Evolutionary conservation across 2,329 filamentous ascomycete species (phyloP).

Genomic region (Aureobasidium namibiae): DNA sequence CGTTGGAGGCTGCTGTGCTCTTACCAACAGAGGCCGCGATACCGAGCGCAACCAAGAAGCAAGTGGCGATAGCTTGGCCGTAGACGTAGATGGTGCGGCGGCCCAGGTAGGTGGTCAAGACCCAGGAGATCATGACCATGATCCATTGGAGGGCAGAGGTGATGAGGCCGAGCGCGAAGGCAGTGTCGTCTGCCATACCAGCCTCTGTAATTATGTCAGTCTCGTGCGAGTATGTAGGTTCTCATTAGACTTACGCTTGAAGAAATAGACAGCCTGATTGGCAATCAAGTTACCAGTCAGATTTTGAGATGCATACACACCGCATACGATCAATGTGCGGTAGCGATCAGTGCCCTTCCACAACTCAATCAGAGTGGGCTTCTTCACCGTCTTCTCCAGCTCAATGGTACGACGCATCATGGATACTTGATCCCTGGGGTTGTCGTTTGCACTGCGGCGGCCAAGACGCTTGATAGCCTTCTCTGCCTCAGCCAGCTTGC

Average conservation of each 20-base stretch:
- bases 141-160: constrained; percentile 55
- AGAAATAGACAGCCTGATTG: constrained; percentile 56
- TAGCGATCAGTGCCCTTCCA: constrained; percentile 48
- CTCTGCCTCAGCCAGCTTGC: constrained; percentile 36
- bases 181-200: constrained; percentile 45
- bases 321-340: constrained; percentile 48
- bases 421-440: constrained; percentile 40
- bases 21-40: constrained; percentile 46
- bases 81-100: constrained; percentile 58
- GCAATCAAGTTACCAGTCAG: constrained; percentile 56
- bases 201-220: no score
- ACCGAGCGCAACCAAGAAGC: constrained; percentile 50
- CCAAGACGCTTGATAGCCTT: constrained; percentile 44
- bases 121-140: constrained; percentile 59
- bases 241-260: no score
- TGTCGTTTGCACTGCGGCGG: constrained; percentile 45
- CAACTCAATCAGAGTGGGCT: constrained; percentile 43
- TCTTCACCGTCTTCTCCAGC: constrained; percentile 45
- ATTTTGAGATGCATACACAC: constrained; percentile 52
- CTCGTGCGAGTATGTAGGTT: no score
- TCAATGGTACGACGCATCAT: constrained; percentile 54
- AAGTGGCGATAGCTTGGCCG: constrained; percentile 47
- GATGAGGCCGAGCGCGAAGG: constrained; percentile 57
- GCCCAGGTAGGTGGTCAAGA: constrained; percentile 56
- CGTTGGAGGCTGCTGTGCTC: constrained; percentile 35